Percentiles rank a stretch among this genome's conserved stretches.
phyloP scores from a whole-genome alignment of 2,329 filamentous ascomycete species.

The Monosporascus sp. region DNA sequence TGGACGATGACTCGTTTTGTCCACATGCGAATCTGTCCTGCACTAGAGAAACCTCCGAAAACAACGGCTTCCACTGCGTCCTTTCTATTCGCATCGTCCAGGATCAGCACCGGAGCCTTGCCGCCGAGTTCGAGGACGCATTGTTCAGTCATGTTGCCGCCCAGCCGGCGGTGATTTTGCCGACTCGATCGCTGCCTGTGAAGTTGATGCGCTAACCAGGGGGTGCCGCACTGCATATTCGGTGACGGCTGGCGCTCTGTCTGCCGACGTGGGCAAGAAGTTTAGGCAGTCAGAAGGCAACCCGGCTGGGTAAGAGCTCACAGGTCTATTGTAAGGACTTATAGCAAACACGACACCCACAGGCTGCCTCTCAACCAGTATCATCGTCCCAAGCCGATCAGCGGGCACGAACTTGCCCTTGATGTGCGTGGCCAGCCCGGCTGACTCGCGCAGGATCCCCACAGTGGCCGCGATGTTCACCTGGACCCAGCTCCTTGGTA shows the following conservation, averaged over 20 bases:
- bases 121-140: too few relatives aligned
- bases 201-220: conserved; percentile 76
- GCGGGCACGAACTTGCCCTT: conserved; percentile 28
- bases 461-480: too few relatives aligned
- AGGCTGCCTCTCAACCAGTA: conserved; percentile 67
- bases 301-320: conserved; percentile 40
- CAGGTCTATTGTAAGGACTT: conserved; percentile 63
- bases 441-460: too few relatives aligned
- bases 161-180: conserved; percentile 23
- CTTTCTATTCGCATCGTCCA: too few relatives aligned
- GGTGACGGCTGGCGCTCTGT: conserved; percentile 63
- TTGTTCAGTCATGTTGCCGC: too few relatives aligned
- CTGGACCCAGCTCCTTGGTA: too few relatives aligned
- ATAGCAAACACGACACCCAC: conserved; percentile 75
- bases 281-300: conserved; percentile 72
- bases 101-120: too few relatives aligned
- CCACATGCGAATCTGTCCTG: too few relatives aligned
- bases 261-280: conserved; percentile 59
- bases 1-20: too few relatives aligned
- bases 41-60: too few relatives aligned
- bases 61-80: too few relatives aligned
- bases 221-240: conserved; percentile 61
- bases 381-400: conserved; percentile 42
- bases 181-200: conserved; percentile 71
- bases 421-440: too few relatives aligned